A percentile compares a stretch with the other conserved stretches of the same genome.
Conservation (phyloP, 169 alveolate genomes). For the Babesia sp. region DNA sequence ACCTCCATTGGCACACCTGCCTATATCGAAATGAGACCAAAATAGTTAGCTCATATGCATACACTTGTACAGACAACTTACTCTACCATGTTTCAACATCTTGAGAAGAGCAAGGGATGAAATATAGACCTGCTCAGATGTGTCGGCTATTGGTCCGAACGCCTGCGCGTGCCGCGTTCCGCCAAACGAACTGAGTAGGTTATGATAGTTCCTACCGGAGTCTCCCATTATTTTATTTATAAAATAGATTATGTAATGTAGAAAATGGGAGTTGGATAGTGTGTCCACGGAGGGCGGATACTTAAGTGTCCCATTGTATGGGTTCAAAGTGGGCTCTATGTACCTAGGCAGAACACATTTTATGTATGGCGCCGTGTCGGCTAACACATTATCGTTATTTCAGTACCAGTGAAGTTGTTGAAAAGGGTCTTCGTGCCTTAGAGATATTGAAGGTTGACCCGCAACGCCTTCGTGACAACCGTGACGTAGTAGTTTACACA, state of each 20-base stretch:
- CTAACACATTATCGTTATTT: background rate
- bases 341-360: background rate
- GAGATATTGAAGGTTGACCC: conserved; percentile 27
- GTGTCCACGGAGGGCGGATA: conserved; percentile 1
- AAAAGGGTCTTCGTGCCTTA: conserved; percentile 32
- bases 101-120: conserved; percentile 95
- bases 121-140: conserved; percentile 95
- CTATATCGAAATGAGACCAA: conserved; percentile 54
- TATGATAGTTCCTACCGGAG: conserved; percentile 59
- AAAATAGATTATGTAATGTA: background rate
- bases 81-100: conserved; percentile 98
- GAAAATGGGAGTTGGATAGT: background rate
- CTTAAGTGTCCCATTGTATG: too few species aligned
- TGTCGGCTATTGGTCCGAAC: conserved; percentile 83
- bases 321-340: background rate
- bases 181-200: conserved; percentile 73
- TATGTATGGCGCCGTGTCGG: conserved; percentile 19
- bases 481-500: conserved; percentile 63
- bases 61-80: conserved; percentile 36
- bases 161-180: conserved; percentile 72
- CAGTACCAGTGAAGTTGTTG: conserved; percentile 19
- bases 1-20: conserved; percentile 99
- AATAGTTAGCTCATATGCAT: too few species aligned
- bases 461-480: conserved; percentile 29
- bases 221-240: conserved; percentile 54